Conservation (phyloP, 2,329 filamentous ascomycete genomes). For the Bipolaris cookei region DNA sequence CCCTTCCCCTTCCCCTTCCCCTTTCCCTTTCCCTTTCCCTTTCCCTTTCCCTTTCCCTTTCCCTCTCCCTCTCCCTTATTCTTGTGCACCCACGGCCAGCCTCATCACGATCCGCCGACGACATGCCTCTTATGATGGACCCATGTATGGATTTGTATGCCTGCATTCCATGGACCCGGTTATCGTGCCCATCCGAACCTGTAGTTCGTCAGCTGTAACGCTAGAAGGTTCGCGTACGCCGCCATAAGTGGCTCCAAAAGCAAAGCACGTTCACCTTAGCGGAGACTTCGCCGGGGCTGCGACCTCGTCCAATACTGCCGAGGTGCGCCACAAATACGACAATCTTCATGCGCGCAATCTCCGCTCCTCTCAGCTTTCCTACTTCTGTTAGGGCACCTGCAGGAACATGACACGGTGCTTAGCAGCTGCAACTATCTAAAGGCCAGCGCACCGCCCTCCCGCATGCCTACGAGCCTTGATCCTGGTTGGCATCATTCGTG, state of each 20-base stretch:
- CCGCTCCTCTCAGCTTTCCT: constrained; percentile 19
- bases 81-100: constrained; percentile 11
- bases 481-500: constrained; percentile 13
- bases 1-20: background rate
- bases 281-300: constrained; percentile 5
- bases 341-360: constrained; percentile 18
- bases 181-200: constrained; percentile 14
- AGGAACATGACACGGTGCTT: constrained; percentile 21
- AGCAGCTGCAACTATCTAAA: constrained; percentile 12
- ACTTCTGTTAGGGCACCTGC: constrained; percentile 23
- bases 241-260: background rate
- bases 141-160: constrained; percentile 16
- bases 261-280: background rate
- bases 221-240: constrained; percentile 2
- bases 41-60: constrained; percentile 2
- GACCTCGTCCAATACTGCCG: constrained; percentile 15
- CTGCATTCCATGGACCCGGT: constrained; percentile 9
- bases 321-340: constrained; percentile 18
- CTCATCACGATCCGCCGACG: constrained; percentile 18
- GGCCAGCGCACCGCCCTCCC: constrained; percentile 26
- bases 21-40: too few species aligned
- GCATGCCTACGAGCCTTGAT: constrained; percentile 13
- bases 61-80: too few species aligned
- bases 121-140: constrained; percentile 17
- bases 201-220: constrained; percentile 2